Base-by-base conservation (phyloP, 2,329 filamentous ascomycete species). In the Ascocoryne sarcoides region DNA sequence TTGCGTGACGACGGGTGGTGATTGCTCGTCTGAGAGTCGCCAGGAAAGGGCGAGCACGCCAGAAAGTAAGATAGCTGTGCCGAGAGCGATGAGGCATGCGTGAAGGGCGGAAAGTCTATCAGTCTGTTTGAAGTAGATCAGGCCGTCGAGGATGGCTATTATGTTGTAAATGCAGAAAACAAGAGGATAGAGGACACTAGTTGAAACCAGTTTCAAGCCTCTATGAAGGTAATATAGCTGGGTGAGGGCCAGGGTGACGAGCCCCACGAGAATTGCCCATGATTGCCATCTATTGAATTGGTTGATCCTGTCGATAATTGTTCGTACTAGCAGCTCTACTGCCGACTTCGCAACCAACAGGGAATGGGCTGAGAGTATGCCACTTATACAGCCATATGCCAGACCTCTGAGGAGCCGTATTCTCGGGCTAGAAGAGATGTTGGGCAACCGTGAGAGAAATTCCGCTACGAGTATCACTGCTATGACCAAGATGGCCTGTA, bases 161-260 rank as follows among this genome's bases (percentile, higher is more conserved):
- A 98, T 95, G 70, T 98, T 98, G 72, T 96, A 98, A 49, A 96
- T 79, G 71, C 92, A 98, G 65, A 98, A 98, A 29, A 96, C 89
- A 53, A 96, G 81, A 4, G 92, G 92, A 63, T 98, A 98, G 51
- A 98, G 72, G 46, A 96, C 83, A 55, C 87, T 95, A 16, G 92
- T 96, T 40, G 89, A 95, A 62, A 93, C 88, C 38, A 98, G 73
- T 64, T 95, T 95, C 47, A 98, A 73, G 39, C 92, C 92, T 32
- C 86, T 78, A 60, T 98, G 92, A 45, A 98, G 76, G 62, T 93
- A 96, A 65, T 95, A 98, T 4, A 98, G 75, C 63, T 98, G 92
- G 32, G 80, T 84, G 32, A 98, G 73, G 4, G 92, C 90, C 45
- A 96, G 71, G 3, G 73, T 70, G 44, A 95, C 71, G 38, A 98